Evolutionary conservation across 805 yeast genomes (phyloP).

Genomic region (Pichia occidentalis): DNA sequence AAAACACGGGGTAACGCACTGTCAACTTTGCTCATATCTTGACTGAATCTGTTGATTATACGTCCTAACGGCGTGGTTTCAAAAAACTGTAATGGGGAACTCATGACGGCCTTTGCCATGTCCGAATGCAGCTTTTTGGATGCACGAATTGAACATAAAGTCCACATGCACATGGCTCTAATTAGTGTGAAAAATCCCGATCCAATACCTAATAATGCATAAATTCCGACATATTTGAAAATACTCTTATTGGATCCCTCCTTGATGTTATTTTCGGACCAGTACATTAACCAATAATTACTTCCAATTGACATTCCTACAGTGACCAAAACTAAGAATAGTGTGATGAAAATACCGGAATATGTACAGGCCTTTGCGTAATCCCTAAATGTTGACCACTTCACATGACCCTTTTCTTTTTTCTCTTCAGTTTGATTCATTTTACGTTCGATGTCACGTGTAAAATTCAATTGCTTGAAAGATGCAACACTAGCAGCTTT

Average conservation of each 20-base stretch:
- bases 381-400: slow-evolving; percentile 42
- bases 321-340: slow-evolving; percentile 28
- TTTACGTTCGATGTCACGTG: slow-evolving; percentile 22
- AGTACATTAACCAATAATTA: slow-evolving; percentile 59
- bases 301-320: slow-evolving; percentile 33
- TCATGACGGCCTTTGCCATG: slow-evolving; percentile 48
- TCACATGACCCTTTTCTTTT: slow-evolving; percentile 57
- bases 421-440: slow-evolving; percentile 45
- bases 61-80: slow-evolving; percentile 68
- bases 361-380: slow-evolving; percentile 57
- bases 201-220: slow-evolving; percentile 49
- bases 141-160: slow-evolving; percentile 48
- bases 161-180: slow-evolving; percentile 42
- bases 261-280: slow-evolving; percentile 54
- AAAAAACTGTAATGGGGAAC: slow-evolving; percentile 61
- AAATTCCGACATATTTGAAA: slow-evolving; percentile 42
- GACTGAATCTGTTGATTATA: slow-evolving; percentile 56
- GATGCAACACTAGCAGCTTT: slow-evolving; percentile 64
- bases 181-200: slow-evolving; percentile 43
- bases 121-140: slow-evolving; percentile 48
- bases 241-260: slow-evolving; percentile 39
- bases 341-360: slow-evolving; percentile 38
- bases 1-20: slow-evolving; percentile 49
- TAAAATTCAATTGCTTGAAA: slow-evolving; percentile 36
- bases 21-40: slow-evolving; percentile 55